These are phyloP conservation scores for Russula olivacea DNA, from an alignment of 768 basidiomycete species.

Conservation along the genomic window DNA sequence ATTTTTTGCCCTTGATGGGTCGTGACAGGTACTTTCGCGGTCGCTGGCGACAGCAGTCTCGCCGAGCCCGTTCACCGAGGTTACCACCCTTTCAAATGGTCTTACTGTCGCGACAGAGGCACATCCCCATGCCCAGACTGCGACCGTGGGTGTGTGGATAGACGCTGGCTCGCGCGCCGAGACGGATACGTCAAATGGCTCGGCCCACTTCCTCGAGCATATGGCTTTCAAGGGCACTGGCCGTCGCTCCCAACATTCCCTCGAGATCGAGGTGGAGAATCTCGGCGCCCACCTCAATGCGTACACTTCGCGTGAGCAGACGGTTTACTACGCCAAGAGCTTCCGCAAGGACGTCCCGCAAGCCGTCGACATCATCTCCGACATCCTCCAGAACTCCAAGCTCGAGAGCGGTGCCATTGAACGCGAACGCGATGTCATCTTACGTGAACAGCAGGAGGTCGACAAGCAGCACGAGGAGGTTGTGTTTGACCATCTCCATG, in stretches of 20 bases:
- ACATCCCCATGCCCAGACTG: constrained; percentile 86
- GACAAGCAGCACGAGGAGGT: constrained; percentile 98
- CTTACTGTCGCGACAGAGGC: constrained; percentile 92
- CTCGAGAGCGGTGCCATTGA: constrained; percentile 84
- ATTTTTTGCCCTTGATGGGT: background rate
- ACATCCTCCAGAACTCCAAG: constrained; percentile 96
- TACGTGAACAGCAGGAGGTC: constrained; percentile 97
- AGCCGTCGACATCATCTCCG: constrained; percentile 94
- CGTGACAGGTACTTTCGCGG: constrained; percentile 48
- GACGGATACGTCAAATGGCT: constrained; percentile 90
- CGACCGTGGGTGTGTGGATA: constrained; percentile 99
- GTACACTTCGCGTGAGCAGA: constrained; percentile 98
- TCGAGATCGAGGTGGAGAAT: constrained; percentile 98
- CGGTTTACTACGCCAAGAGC: constrained; percentile 98
- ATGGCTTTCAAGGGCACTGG: constrained; percentile 98
- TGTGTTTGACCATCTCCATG: constrained; percentile 96
- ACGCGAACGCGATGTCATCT: constrained; percentile 91
- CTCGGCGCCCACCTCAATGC: constrained; percentile 96
- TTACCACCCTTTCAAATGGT: constrained; percentile 90
- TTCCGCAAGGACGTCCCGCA: constrained; percentile 91
- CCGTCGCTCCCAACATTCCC: constrained; percentile 76
- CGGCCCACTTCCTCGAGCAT: constrained; percentile 97
- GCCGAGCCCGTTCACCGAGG: constrained; percentile 74
- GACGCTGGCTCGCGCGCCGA: constrained; percentile 97
- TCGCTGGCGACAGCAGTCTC: constrained; percentile 68